Evolutionary conservation across 2,329 filamentous ascomycete species (phyloP).

Genomic region (Pseudocercospora cruenta): DNA sequence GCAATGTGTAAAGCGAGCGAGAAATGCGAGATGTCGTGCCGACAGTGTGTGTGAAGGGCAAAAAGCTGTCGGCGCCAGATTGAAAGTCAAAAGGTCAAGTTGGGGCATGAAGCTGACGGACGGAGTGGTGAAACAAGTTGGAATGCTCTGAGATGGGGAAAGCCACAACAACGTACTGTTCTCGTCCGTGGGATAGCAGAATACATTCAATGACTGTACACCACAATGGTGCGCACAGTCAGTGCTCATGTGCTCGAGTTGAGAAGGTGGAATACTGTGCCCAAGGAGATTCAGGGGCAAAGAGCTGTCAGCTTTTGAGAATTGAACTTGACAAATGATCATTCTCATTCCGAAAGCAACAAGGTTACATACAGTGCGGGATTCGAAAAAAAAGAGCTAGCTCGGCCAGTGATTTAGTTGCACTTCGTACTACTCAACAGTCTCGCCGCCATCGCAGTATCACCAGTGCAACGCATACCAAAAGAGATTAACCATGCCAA

Average conservation of each 20-base stretch:
- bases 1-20: not conserved
- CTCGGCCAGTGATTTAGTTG: too few species aligned
- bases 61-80: not conserved
- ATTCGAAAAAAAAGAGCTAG: too few species aligned
- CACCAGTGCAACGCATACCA: too few species aligned
- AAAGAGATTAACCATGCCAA: too few species aligned
- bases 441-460: too few species aligned
- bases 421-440: too few species aligned
- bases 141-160: not conserved
- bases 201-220: not conserved
- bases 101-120: not conserved
- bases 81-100: not conserved
- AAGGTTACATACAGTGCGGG: too few species aligned
- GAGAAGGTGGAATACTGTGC: not conserved
- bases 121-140: not conserved
- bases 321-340: not conserved
- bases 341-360: not conserved
- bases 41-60: not conserved
- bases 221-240: not conserved
- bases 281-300: not conserved
- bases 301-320: not conserved
- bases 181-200: not conserved
- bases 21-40: not conserved
- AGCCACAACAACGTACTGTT: not conserved
- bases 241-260: not conserved